Evolutionary conservation across 2,329 filamentous ascomycete species (phyloP).

Genomic region (Colletotrichum australisinense): DNA sequence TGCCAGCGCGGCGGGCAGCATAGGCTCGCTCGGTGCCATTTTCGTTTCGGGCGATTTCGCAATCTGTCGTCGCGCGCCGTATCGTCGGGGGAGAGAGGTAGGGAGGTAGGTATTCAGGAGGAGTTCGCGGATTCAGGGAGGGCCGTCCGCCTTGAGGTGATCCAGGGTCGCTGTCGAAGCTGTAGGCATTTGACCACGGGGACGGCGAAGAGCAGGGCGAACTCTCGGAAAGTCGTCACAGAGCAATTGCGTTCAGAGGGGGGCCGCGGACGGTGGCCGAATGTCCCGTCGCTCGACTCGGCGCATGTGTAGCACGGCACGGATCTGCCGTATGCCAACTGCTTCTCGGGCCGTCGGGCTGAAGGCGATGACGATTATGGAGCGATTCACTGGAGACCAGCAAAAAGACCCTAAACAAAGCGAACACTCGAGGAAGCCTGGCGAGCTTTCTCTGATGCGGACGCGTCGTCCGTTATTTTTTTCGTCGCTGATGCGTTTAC

Average conservation of each 20-base stretch:
- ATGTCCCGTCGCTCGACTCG: constrained; percentile 18
- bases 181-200: constrained; percentile 26
- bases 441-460: constrained; percentile 7
- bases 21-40: constrained; percentile 47
- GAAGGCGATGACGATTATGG: constrained; percentile 4
- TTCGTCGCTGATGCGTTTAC: neutral
- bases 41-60: constrained; percentile 5
- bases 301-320: constrained; percentile 23
- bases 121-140: constrained; percentile 3
- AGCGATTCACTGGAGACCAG: neutral
- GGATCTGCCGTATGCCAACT: constrained; percentile 20
- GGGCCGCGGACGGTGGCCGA: neutral
- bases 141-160: constrained; percentile 25
- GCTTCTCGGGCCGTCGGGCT: neutral
- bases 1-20: constrained; percentile 46
- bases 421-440: constrained; percentile 6
- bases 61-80: neutral
- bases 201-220: neutral
- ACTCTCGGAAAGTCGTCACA: neutral
- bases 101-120: neutral
- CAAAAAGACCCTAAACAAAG: neutral
- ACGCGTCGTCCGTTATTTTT: constrained; percentile 18
- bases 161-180: constrained; percentile 5
- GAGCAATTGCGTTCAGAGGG: constrained; percentile 6
- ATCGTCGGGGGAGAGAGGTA: neutral